These are phyloP conservation scores for Vanderwaltozyma verrucispora DNA, from an alignment of 805 yeast species.

Conservation along the genomic window DNA sequence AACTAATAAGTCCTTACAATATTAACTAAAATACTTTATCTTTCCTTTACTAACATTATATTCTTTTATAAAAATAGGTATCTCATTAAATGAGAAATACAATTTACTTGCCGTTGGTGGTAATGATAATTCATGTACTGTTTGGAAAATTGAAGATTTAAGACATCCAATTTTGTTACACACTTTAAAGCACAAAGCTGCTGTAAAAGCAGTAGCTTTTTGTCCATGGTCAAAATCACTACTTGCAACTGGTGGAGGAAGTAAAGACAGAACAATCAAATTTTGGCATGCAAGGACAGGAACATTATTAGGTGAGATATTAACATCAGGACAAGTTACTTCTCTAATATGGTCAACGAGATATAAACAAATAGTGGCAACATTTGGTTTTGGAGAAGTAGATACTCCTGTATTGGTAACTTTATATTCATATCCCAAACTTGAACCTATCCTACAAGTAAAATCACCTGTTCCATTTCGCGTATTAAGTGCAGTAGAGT, in stretches of 20 bases:
- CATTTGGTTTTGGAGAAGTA: slow-evolving; percentile 68
- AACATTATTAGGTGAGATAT: slow-evolving; percentile 45
- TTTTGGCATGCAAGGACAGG: slow-evolving; percentile 86
- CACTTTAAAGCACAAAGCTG: slow-evolving; percentile 62
- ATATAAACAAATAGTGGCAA: slow-evolving; percentile 57
- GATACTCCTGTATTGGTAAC: slow-evolving; percentile 42
- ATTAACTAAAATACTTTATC: not conserved
- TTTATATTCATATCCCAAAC: slow-evolving; percentile 58
- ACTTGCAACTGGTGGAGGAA: slow-evolving; percentile 87
- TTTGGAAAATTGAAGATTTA: slow-evolving; percentile 54
- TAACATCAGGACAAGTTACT: slow-evolving; percentile 68
- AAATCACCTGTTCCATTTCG: slow-evolving; percentile 43
- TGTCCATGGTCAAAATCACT: slow-evolving; percentile 84
- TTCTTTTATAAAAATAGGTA: slow-evolving; percentile 29
- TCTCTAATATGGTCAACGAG: slow-evolving; percentile 65
- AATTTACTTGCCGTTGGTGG: slow-evolving; percentile 69
- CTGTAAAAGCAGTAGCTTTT: slow-evolving; percentile 80
- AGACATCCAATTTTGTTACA: slow-evolving; percentile 36
- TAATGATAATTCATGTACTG: slow-evolving; percentile 68
- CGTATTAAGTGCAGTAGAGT: slow-evolving; percentile 52
- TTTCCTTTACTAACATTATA: slow-evolving; percentile 2
- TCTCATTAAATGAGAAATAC: slow-evolving; percentile 45
- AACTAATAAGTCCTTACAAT: not conserved
- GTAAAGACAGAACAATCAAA: slow-evolving; percentile 64
- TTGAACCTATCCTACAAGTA: slow-evolving; percentile 40